Conservation (phyloP, 1,284 basidiomycete species). For the Rhodotorula sp. region DNA sequence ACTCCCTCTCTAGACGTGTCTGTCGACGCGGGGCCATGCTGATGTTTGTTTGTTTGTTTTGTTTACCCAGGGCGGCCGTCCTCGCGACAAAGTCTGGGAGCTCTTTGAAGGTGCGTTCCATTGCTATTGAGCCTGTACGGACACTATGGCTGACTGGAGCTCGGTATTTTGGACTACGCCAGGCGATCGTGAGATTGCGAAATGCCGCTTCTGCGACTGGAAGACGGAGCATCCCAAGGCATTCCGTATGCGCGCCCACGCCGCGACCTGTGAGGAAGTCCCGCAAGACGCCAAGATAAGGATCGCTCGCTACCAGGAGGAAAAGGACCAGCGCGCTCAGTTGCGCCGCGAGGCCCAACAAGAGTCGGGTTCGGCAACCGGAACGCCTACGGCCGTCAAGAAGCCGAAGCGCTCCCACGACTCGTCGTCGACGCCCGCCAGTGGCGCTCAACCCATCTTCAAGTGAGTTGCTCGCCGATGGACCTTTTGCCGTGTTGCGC, state of each 20-base stretch:
- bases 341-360: constrained; percentile 19
- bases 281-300: constrained; percentile 27
- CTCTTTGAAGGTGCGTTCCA: constrained; percentile 37
- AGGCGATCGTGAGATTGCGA: constrained; percentile 31
- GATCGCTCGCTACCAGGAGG: constrained; percentile 15
- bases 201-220: constrained; percentile 44
- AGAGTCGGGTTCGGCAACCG: not conserved
- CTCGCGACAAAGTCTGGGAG: constrained; percentile 43
- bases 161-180: not conserved
- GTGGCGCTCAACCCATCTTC: not conserved
- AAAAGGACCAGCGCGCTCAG: constrained; percentile 23
- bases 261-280: constrained; percentile 36
- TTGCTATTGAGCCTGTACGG: not conserved
- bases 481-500: too few relatives aligned
- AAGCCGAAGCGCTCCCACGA: constrained; percentile 20
- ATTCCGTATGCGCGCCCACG: constrained; percentile 46
- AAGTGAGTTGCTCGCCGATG: not conserved
- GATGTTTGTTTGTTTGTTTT: too few relatives aligned
- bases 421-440: not conserved
- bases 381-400: constrained; percentile 1
- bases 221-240: constrained; percentile 46
- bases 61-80: constrained; percentile 34
- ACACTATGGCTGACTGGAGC: not conserved
- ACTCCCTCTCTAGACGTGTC: not conserved
- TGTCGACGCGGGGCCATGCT: not conserved